A percentile compares a stretch with the other conserved stretches of the same genome.
Conservation (phyloP, 1,284 basidiomycete genomes). For the Singerocomus rubriflavus region DNA sequence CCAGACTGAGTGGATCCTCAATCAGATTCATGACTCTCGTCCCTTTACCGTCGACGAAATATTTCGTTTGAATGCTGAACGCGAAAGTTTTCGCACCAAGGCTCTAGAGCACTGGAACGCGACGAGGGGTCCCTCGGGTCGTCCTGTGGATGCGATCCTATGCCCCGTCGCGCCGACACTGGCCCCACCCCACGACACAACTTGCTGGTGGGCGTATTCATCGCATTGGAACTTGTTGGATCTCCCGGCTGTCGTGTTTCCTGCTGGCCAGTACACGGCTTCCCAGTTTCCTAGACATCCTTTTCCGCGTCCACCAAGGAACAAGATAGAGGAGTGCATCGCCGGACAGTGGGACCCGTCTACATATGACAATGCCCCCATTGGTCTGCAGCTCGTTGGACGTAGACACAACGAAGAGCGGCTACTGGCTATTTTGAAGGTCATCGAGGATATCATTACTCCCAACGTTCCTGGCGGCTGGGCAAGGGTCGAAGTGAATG, state of each 20-base stretch:
- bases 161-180: slow-evolving; percentile 51
- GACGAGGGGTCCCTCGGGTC: slow-evolving; percentile 42
- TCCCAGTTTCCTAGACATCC: slow-evolving; percentile 1
- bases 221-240: slow-evolving; percentile 59
- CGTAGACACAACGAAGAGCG: slow-evolving; percentile 49
- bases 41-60: slow-evolving; percentile 40
- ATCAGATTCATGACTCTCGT: slow-evolving; percentile 36
- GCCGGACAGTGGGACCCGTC: slow-evolving; percentile 42
- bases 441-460: slow-evolving; percentile 37
- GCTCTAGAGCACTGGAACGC: slow-evolving; percentile 54
- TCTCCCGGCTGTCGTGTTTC: slow-evolving; percentile 52
- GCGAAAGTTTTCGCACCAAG: slow-evolving; percentile 42
- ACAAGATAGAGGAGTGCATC: slow-evolving; percentile 38
- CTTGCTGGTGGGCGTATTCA: slow-evolving; percentile 52
- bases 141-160: slow-evolving; percentile 54
- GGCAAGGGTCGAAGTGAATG: slow-evolving; percentile 4
- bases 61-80: slow-evolving; percentile 44
- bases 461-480: slow-evolving; percentile 12
- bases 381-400: slow-evolving; percentile 48
- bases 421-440: slow-evolving; percentile 43
- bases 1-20: slow-evolving; percentile 48
- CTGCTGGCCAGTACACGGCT: slow-evolving; percentile 35
- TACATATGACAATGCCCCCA: slow-evolving; percentile 44
- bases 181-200: slow-evolving; percentile 49
- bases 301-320: slow-evolving; percentile 31